A percentile compares a stretch with the other conserved stretches of the same genome.
These are phyloP conservation scores for Saitozyma sp. DNA, from an alignment of 768 basidiomycete species.

Conservation along the genomic window DNA sequence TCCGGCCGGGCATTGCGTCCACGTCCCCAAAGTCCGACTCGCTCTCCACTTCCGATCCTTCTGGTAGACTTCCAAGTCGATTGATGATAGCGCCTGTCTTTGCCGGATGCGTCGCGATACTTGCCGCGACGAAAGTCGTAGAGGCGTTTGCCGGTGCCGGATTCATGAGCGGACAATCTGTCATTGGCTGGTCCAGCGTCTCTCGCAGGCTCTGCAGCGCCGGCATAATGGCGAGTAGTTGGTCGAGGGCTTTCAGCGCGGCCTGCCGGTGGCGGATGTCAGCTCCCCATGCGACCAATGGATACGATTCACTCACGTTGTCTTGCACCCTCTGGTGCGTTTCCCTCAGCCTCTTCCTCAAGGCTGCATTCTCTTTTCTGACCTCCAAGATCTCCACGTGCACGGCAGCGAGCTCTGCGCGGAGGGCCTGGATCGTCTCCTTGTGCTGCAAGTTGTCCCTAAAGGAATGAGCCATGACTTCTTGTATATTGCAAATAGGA, in stretches of 20 bases:
- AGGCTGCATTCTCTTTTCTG: conserved; percentile 14
- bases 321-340: neutral
- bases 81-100: too few relatives aligned
- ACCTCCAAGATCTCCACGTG: conserved; percentile 28
- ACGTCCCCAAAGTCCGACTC: conserved; percentile 11
- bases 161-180: neutral
- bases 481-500: neutral
- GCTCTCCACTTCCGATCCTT: conserved; percentile 21
- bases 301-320: neutral
- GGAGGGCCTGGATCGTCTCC: conserved; percentile 19
- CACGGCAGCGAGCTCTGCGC: conserved; percentile 25
- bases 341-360: conserved; percentile 14
- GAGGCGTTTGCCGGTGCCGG: too few relatives aligned
- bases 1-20: neutral
- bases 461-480: neutral
- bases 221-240: conserved; percentile 18
- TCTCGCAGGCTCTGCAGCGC: conserved; percentile 19
- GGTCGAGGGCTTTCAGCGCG: conserved; percentile 21
- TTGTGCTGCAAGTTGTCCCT: conserved; percentile 20
- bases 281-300: too few relatives aligned
- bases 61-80: conserved; percentile 13
- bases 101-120: too few relatives aligned
- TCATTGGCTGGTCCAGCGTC: conserved; percentile 1
- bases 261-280: neutral
- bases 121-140: too few relatives aligned